phyloP scores from a whole-genome alignment of 352 stramenopile genomes.

The Blastocystis sp. region DNA sequence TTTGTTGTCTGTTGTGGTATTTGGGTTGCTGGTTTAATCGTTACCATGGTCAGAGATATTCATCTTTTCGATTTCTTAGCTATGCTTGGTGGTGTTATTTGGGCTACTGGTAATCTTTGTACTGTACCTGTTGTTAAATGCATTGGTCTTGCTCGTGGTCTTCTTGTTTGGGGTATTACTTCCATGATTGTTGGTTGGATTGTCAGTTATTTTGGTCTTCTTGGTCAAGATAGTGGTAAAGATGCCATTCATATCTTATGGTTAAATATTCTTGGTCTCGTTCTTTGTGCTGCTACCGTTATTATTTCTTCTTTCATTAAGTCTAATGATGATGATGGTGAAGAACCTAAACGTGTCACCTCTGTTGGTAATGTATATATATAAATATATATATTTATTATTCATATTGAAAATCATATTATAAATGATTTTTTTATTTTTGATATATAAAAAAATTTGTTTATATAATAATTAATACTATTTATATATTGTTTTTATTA shows the following conservation, averaged over 20 bases:
- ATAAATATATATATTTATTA: too few species aligned
- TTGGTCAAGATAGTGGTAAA: constrained; percentile 33
- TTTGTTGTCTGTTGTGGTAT: constrained; percentile 40
- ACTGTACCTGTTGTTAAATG: constrained; percentile 40
- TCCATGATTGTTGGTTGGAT: constrained; percentile 40
- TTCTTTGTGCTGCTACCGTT: constrained; percentile 26
- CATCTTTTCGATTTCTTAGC: constrained; percentile 38
- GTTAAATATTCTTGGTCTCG: constrained; percentile 39
- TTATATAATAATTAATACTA: too few species aligned
- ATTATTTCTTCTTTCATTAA: constrained; percentile 39
- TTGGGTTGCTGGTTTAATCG: constrained; percentile 36
- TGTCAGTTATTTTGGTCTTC: constrained; percentile 31
- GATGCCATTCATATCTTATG: constrained; percentile 27
- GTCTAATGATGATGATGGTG: constrained; percentile 30
- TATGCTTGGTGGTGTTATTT: constrained; percentile 39
- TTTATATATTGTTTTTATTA: too few species aligned
- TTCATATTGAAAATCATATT: too few species aligned
- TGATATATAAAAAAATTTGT: too few species aligned
- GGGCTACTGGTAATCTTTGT: constrained; percentile 39
- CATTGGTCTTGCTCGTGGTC: constrained; percentile 37
- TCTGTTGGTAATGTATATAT: constrained; percentile 37
- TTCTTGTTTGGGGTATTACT: constrained; percentile 40
- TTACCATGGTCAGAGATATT: constrained; percentile 29
- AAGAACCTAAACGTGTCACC: constrained; percentile 13
- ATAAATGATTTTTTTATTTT: too few species aligned